These are phyloP conservation scores for Leccinellum luteum DNA, from an alignment of 768 basidiomycete genomes.

Conservation along the genomic window DNA sequence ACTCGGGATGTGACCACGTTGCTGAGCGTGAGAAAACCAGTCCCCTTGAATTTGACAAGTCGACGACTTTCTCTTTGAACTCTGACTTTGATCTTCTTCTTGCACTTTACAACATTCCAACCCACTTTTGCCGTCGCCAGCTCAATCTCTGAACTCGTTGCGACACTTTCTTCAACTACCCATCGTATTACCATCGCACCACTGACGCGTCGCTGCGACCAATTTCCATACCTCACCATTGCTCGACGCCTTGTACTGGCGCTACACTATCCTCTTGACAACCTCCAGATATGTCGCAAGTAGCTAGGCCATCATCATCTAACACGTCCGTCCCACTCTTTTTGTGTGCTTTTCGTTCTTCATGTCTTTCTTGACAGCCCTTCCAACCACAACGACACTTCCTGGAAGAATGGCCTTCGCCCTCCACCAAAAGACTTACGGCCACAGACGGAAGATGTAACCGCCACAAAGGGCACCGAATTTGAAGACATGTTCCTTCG, in stretches of 20 bases:
- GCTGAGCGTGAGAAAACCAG: constrained; percentile 15
- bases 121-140: constrained; percentile 12
- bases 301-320: constrained; percentile 31
- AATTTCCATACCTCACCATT: constrained; percentile 13
- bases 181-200: constrained; percentile 16
- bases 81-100: constrained; percentile 30
- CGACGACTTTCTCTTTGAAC: constrained; percentile 25
- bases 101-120: constrained; percentile 12
- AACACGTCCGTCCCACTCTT: constrained; percentile 21
- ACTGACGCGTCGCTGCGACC: constrained; percentile 24
- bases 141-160: constrained; percentile 10
- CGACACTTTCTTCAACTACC: constrained; percentile 13
- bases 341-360: constrained; percentile 3
- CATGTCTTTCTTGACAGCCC: constrained; percentile 15
- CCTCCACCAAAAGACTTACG: constrained; percentile 88
- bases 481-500: constrained; percentile 94
- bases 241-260: constrained; percentile 14
- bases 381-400: constrained; percentile 30
- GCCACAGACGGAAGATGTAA: constrained; percentile 97
- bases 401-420: constrained; percentile 78
- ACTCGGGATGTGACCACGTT: too few relatives aligned
- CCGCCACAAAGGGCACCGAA: constrained; percentile 87
- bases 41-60: constrained; percentile 28
- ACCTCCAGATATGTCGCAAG: constrained; percentile 30
- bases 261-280: constrained; percentile 8